Evolutionary conservation across 805 yeast genomes (phyloP).

Genomic region (Lipomyces oligophaga): DNA sequence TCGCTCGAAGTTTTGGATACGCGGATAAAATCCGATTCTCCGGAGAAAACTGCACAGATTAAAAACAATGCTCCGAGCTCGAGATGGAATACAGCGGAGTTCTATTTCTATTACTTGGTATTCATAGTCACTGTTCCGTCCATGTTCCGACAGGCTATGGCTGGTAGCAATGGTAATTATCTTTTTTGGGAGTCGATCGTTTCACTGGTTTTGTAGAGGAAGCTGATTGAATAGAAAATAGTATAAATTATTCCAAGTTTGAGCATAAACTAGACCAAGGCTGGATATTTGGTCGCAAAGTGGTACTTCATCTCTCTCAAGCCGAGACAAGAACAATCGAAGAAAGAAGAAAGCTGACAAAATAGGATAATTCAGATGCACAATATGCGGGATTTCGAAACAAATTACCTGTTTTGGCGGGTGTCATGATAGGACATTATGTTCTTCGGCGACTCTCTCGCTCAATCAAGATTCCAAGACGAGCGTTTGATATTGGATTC

Average conservation of each 20-base stretch:
- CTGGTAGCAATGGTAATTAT: slow-evolving; percentile 53
- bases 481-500: slow-evolving; percentile 67
- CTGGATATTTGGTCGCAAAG: slow-evolving; percentile 86
- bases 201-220: neutral
- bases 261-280: slow-evolving; percentile 65
- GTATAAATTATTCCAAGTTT: slow-evolving; percentile 66
- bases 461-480: slow-evolving; percentile 38
- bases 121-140: slow-evolving; percentile 72
- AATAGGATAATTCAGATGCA: slow-evolving; percentile 74
- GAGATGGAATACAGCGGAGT: slow-evolving; percentile 76
- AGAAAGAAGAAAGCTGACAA: neutral
- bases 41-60: slow-evolving; percentile 33
- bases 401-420: slow-evolving; percentile 62
- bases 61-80: slow-evolving; percentile 40
- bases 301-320: slow-evolving; percentile 36
- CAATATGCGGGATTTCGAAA: slow-evolving; percentile 87
- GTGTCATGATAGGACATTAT: slow-evolving; percentile 54
- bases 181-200: neutral
- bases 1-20: slow-evolving; percentile 44
- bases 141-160: slow-evolving; percentile 77
- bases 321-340: neutral
- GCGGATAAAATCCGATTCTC: slow-evolving; percentile 40
- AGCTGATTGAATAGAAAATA: slow-evolving; percentile 44
- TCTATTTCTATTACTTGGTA: slow-evolving; percentile 58
- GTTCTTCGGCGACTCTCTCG: slow-evolving; percentile 43